These are phyloP conservation scores for Mycena latifolia DNA, from an alignment of 768 basidiomycete genomes.

Conservation along the genomic window DNA sequence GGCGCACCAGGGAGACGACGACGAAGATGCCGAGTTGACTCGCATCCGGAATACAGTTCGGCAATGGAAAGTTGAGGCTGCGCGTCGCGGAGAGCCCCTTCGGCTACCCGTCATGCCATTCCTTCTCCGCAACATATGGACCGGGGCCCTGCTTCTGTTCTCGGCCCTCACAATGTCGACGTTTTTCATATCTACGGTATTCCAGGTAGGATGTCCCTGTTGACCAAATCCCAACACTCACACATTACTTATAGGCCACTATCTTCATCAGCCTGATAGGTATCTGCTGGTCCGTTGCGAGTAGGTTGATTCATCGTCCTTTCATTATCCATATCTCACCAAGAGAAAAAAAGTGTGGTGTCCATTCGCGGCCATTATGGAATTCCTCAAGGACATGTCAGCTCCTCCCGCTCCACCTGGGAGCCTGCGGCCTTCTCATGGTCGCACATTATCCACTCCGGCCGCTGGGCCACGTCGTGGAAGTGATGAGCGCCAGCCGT, in stretches of 20 bases:
- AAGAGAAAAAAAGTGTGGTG: too few relatives aligned
- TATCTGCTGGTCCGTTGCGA: conserved; percentile 97
- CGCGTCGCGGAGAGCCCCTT: conserved; percentile 77
- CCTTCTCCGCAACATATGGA: conserved; percentile 95
- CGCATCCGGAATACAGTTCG: conserved; percentile 79
- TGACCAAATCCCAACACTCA: too few relatives aligned
- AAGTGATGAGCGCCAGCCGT: conserved; percentile 65
- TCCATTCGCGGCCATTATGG: too few relatives aligned
- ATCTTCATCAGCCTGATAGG: conserved; percentile 87
- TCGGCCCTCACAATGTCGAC: conserved; percentile 84
- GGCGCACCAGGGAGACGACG: conserved; percentile 75
- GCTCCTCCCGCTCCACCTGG: conserved; percentile 36
- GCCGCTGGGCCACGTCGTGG: conserved; percentile 46
- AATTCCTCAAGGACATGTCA: conserved; percentile 84
- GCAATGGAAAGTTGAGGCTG: conserved; percentile 89
- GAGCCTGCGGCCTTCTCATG: conserved; percentile 60
- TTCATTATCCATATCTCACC: neutral
- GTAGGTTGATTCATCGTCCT: conserved; percentile 9
- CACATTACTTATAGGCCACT: conserved; percentile 83
- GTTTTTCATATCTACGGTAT: conserved; percentile 86
- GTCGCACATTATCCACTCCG: conserved; percentile 67
- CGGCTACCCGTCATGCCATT: conserved; percentile 91
- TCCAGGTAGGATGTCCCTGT: conserved; percentile 67
- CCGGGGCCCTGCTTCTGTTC: conserved; percentile 86
- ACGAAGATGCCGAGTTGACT: conserved; percentile 80